Base-by-base conservation (phyloP, 192 early-diverging fungal species). In the Podila verticillata region DNA sequence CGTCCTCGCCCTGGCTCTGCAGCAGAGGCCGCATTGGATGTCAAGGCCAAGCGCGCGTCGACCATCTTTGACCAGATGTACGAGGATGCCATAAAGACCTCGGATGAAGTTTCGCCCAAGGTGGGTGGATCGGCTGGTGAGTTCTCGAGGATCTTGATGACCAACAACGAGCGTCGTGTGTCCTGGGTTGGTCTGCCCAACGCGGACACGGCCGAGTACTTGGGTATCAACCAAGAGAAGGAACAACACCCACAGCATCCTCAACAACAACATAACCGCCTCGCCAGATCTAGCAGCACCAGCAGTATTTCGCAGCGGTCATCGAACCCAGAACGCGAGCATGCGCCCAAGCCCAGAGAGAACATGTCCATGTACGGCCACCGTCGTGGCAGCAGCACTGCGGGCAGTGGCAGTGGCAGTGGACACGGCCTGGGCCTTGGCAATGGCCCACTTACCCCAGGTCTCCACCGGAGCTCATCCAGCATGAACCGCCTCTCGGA, bases 51-150 rank as follows among this genome's bases (percentile, higher is more conserved):
- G 77, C 77, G 77, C 31, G 39, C 70, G 0, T 80, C 77, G 4
- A 80, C 77, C 26, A 80, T 80, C 57, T 80, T 80, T 60, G 77
- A 80, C 17, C 77, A 72, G 35, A 31, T 80, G 54, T 80, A 80
- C 22, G 77, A 80, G 51, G 66, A 80, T 60, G 77, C 70, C 20
- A 80, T 80, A 24, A 80, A 80, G 65, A 72, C 77, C 3, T 68
- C 77, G 0, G 77, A 80, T 5, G 77, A 80, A 49, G 47, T 65
- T 2, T 72, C 77, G 15, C 77, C 77, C 59, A 80, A 80, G 77
- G 77, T 80, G 36, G 77, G 77, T 10, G 77, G 77, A 28, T 66
- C 61, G 39, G 77, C 68, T 36, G 77, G 77, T 44, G 77, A 80
- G 32, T 80, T 80, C 70, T 80, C 77, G 48, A 65, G 77, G 26